Evolutionary conservation across 2,329 filamentous ascomycete species (phyloP).

Genomic region (Exophiala aquamarina): DNA sequence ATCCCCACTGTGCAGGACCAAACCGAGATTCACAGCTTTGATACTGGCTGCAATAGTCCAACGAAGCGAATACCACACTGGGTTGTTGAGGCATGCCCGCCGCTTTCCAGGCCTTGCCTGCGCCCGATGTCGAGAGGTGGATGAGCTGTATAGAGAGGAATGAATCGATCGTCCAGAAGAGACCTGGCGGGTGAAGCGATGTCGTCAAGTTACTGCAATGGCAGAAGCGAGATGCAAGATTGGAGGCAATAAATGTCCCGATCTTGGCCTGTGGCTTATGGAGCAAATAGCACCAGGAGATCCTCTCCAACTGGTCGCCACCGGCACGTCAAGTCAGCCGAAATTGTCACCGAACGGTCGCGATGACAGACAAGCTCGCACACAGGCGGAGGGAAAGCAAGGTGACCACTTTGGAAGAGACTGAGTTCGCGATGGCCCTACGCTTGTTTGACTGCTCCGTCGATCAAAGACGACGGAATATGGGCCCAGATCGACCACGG

Average conservation of each 20-base stretch:
- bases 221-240: slow-evolving; percentile 22
- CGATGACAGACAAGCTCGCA: slow-evolving; percentile 3
- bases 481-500: slow-evolving; percentile 21
- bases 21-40: neutral
- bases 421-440: slow-evolving; percentile 10
- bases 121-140: neutral
- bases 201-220: slow-evolving; percentile 12
- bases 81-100: slow-evolving; percentile 2
- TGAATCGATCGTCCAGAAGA: slow-evolving; percentile 1
- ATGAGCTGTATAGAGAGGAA: slow-evolving; percentile 4
- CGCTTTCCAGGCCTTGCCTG: slow-evolving; percentile 4
- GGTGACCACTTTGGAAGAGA: slow-evolving; percentile 10
- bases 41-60: neutral
- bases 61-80: neutral
- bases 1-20: slow-evolving; percentile 3
- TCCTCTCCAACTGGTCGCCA: slow-evolving; percentile 19
- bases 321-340: slow-evolving; percentile 18
- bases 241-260: slow-evolving; percentile 19
- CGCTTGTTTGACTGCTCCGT: slow-evolving; percentile 17
- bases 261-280: slow-evolving; percentile 17
- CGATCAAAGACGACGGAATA: slow-evolving; percentile 16
- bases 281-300: slow-evolving; percentile 14
- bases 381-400: slow-evolving; percentile 7
- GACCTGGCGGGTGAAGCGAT: neutral
- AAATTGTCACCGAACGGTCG: slow-evolving; percentile 16